These are phyloP conservation scores for Leishmania lainsoni DNA, from an alignment of 208 protist species.

Conservation along the genomic window DNA sequence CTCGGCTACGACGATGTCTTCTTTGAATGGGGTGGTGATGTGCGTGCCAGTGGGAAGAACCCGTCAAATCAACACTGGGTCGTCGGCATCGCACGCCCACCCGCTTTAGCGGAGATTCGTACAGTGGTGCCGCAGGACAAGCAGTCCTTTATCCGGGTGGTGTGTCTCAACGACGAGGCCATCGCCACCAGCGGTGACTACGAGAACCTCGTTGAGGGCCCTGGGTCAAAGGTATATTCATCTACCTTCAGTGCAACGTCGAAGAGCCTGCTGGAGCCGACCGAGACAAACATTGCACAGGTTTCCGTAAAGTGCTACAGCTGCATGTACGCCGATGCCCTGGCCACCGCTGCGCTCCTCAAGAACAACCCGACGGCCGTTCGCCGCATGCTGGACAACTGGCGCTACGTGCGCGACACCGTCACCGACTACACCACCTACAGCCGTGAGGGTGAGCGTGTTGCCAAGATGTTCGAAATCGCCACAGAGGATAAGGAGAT, in stretches of 20 bases:
- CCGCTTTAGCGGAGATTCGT: slow-evolving; percentile 44
- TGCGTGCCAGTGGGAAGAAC: slow-evolving; percentile 54
- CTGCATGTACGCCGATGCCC: slow-evolving; percentile 86
- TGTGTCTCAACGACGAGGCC: slow-evolving; percentile 62
- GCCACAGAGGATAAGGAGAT: slow-evolving; percentile 60
- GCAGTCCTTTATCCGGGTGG: slow-evolving; percentile 50
- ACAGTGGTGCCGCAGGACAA: slow-evolving; percentile 30
- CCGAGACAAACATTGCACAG: slow-evolving; percentile 55
- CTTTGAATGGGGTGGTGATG: slow-evolving; percentile 75
- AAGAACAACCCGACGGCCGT: slow-evolving; percentile 64
- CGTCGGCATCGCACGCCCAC: slow-evolving; percentile 60
- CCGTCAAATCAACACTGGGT: slow-evolving; percentile 35
- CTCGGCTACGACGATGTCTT: slow-evolving; percentile 48
- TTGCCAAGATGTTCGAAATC: slow-evolving; percentile 74
- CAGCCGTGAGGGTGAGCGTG: slow-evolving; percentile 59
- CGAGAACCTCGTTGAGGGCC: slow-evolving; percentile 61
- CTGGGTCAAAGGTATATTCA: slow-evolving; percentile 46
- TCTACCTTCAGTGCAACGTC: slow-evolving; percentile 42
- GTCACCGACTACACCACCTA: slow-evolving; percentile 73
- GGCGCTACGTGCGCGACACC: slow-evolving; percentile 53
- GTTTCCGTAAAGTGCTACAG: slow-evolving; percentile 76
- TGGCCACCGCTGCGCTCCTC: slow-evolving; percentile 69
- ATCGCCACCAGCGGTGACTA: slow-evolving; percentile 69
- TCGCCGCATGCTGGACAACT: slow-evolving; percentile 69
- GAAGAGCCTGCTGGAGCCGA: slow-evolving; percentile 44